Evolutionary conservation across 371 early-diverging fungal species (phyloP), one percentile per base, ranked within the genome.

Genomic region (Circinella umbellata): DNA sequence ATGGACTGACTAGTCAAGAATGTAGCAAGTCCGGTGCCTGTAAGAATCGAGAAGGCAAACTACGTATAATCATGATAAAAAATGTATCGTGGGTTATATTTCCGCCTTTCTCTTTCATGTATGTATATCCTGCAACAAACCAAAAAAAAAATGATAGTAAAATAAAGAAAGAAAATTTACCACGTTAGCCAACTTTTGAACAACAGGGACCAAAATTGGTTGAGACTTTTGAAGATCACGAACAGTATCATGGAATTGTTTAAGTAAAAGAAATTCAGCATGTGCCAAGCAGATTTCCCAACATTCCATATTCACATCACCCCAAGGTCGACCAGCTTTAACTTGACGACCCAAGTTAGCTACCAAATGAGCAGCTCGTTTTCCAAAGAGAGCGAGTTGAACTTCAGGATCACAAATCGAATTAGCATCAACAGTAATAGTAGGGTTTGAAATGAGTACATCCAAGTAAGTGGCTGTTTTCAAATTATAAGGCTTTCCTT

Each of bases 311-410:
- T 87, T 89, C 18, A 86, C 67, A 47, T 86, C 87, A 20, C 78
- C 73, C 89, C 89, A 89, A 17, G 74, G 65, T 70, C 77, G 67
- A 38, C 80, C 77, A 18, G 69, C 42, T 63, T 72, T 72, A 34
- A 76, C 59, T 57, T 77, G 79, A 66, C 66, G 77, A 57, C 69
- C 81, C 35, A 92, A 75, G 10, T 83, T 82, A 7, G 77, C 77
- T 0, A 85, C 86, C 36, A 87, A 75, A n/a, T 87, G 79, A 48
- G 83, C 84, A 1, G 92, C 85, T 36, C 92, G 88, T 60, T 75
- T 85, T 51, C 86, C 86, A 67, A 89, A 89, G 9, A 91, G 69
- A 17, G 83, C 73, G 51, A 91, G 73, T 62, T 90, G 91, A 1
- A 83, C 74, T 11, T 81, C 62, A 27, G 85, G 77, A 18, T 84